A percentile compares a stretch with the other conserved stretches of the same genome.
Conservation (phyloP, 2,329 filamentous ascomycete species). For the Talaromyces marneffei region DNA sequence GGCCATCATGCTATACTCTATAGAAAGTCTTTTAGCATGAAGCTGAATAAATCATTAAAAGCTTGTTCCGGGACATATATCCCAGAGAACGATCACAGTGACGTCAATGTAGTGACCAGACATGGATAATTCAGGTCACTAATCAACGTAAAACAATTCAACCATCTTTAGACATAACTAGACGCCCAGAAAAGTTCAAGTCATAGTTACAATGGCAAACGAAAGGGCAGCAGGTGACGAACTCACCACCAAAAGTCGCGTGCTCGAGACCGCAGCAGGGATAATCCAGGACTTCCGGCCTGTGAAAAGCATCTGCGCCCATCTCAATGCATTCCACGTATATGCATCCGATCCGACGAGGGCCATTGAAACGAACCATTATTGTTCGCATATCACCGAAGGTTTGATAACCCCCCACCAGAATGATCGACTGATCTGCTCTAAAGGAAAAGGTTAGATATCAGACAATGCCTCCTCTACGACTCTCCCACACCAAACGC, state of each 20-base stretch:
- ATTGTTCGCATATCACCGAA: conserved; percentile 70
- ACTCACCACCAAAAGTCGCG: conserved; percentile 29
- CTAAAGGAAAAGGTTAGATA: conserved; percentile 45
- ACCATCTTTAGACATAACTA: background rate
- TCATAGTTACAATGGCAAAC: conserved; percentile 1
- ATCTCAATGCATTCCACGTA: conserved; percentile 80
- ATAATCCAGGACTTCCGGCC: conserved; percentile 55
- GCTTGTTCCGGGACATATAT: background rate
- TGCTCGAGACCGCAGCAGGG: conserved; percentile 35
- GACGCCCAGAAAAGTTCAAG: no score
- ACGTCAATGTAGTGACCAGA: background rate
- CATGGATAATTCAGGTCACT: background rate
- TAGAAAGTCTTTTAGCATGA: background rate
- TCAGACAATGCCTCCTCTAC: conserved; percentile 82
- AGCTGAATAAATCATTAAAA: background rate
- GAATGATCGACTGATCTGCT: no score
- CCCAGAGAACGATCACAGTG: background rate
- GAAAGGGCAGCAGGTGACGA: conserved; percentile 26
- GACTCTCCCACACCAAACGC: conserved; percentile 63
- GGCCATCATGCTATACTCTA: background rate
- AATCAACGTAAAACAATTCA: background rate
- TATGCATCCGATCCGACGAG: conserved; percentile 68
- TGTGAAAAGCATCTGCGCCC: conserved; percentile 69
- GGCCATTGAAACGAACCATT: conserved; percentile 73
- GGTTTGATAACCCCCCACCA: conserved; percentile 26